Percentiles rank a stretch among this genome's conserved stretches.
phyloP scores from a whole-genome alignment of 148 eudicot genomes.

The Linanthus parryae region DNA sequence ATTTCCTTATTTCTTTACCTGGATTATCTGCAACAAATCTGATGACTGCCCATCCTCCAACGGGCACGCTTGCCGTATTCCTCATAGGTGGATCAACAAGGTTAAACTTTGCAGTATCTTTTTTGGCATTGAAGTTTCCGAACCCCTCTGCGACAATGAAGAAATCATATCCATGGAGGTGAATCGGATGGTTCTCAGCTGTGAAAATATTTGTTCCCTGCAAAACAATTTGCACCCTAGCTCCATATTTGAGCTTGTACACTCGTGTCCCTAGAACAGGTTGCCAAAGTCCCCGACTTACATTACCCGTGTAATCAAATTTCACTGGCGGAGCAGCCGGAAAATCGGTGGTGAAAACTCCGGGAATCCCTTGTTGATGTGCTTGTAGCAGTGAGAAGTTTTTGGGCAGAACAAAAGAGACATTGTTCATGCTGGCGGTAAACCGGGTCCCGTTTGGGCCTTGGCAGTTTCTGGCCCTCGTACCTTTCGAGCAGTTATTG shows the following conservation, averaged over 20 bases:
- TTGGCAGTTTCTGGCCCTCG: slow-evolving; percentile 47
- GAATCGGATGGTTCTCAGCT: slow-evolving; percentile 90
- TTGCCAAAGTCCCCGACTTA: slow-evolving; percentile 74
- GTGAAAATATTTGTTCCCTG: slow-evolving; percentile 80
- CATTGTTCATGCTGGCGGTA: slow-evolving; percentile 89
- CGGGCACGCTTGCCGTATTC: slow-evolving; percentile 79
- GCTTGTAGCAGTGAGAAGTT: slow-evolving; percentile 75
- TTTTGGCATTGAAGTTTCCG: slow-evolving; percentile 66
- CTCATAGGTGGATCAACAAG: slow-evolving; percentile 90
- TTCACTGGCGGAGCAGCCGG: slow-evolving; percentile 59
- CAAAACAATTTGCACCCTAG: slow-evolving; percentile 67
- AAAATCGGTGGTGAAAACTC: slow-evolving; percentile 72
- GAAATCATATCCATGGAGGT: slow-evolving; percentile 93
- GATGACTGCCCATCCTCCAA: slow-evolving; percentile 80
- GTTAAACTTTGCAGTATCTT: slow-evolving; percentile 57
- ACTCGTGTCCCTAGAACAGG: slow-evolving; percentile 54
- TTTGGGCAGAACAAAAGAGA: slow-evolving; percentile 67
- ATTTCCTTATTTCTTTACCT: slow-evolving; percentile 33
- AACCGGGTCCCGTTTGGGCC: slow-evolving; percentile 84
- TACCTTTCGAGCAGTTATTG: slow-evolving; percentile 49
- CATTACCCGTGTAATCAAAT: slow-evolving; percentile 91
- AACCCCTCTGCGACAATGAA: slow-evolving; percentile 71
- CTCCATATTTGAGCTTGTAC: slow-evolving; percentile 60
- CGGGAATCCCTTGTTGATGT: slow-evolving; percentile 44
- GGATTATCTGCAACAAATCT: slow-evolving; percentile 96